A percentile compares a stretch with the other conserved stretches of the same genome.
phyloP scores from a whole-genome alignment of 345 rosid genomes.

The Dipteronia sinensis region DNA sequence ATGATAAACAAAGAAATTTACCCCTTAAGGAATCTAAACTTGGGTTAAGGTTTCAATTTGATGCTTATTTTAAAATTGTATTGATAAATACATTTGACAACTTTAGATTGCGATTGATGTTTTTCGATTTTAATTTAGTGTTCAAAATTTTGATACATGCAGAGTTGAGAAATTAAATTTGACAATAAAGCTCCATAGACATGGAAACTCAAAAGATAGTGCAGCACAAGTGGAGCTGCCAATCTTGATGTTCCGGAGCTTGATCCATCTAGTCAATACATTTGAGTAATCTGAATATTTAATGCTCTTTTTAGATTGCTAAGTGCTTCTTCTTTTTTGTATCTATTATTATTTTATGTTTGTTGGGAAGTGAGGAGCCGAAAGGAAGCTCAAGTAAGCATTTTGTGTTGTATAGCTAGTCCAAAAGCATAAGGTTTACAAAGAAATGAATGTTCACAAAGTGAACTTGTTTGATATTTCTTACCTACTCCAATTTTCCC shows the following conservation, averaged over 20 bases:
- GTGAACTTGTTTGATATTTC: not conserved
- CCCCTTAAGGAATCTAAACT: too few species aligned
- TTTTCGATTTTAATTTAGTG: not conserved
- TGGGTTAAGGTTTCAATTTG: not conserved
- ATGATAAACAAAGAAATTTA: not conserved
- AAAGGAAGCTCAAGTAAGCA: slow-evolving; percentile 5
- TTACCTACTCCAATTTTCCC: not conserved
- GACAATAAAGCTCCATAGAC: slow-evolving; percentile 8
- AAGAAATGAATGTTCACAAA: too few species aligned
- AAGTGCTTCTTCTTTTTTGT: not conserved
- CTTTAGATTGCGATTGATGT: not conserved
- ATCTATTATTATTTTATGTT: not conserved
- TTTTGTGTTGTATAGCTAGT: not conserved
- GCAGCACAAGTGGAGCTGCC: slow-evolving; percentile 53
- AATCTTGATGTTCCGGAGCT: slow-evolving; percentile 63
- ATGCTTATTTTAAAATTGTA: not conserved
- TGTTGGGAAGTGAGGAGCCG: slow-evolving; percentile 6
- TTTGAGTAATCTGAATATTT: slow-evolving; percentile 40
- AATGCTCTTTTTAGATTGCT: not conserved
- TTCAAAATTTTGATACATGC: slow-evolving; percentile 1
- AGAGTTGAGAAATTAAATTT: not conserved
- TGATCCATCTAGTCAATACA: slow-evolving; percentile 65
- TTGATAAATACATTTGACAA: not conserved
- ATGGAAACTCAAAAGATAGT: slow-evolving; percentile 50
- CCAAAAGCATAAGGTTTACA: too few species aligned